Percentiles rank a stretch among this genome's conserved stretches.
These are phyloP conservation scores for Trichoderma lentiforme DNA, from an alignment of 2,329 filamentous ascomycete species.

Conservation along the genomic window DNA sequence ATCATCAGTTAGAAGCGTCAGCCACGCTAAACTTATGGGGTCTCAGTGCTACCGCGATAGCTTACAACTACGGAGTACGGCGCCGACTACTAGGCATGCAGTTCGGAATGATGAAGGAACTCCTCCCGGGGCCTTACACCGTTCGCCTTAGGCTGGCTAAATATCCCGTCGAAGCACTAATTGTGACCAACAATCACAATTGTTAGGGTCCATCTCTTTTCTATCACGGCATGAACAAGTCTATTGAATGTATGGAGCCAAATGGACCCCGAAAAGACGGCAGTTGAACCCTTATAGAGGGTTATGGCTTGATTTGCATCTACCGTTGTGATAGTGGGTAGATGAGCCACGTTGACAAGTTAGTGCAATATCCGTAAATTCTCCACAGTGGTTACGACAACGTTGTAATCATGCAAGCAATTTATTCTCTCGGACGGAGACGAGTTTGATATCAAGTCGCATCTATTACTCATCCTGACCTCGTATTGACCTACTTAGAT, in stretches of 20 bases:
- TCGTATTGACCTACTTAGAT: not conserved
- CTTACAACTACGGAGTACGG: not conserved
- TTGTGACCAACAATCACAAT: not conserved
- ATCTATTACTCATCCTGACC: not conserved
- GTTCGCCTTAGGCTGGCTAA: not conserved
- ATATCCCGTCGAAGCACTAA: not conserved
- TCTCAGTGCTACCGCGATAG: not conserved
- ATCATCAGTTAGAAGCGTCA: not conserved
- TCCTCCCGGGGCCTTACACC: not conserved
- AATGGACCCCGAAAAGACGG: not conserved
- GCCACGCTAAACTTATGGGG: not conserved
- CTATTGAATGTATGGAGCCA: not conserved
- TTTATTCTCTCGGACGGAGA: not conserved
- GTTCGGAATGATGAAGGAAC: not conserved
- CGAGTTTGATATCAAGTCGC: not conserved
- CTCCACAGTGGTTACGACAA: not conserved
- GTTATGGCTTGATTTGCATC: not conserved
- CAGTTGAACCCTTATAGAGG: not conserved
- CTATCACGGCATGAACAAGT: not conserved
- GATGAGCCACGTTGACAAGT: not conserved
- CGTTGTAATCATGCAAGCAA: not conserved
- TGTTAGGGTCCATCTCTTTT: not conserved
- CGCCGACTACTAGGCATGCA: not conserved
- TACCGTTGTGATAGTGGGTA: not conserved
- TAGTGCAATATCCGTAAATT: not conserved